These are phyloP conservation scores for Ganoderma multipileum DNA, from an alignment of 1,284 basidiomycete species.

Conservation along the genomic window DNA sequence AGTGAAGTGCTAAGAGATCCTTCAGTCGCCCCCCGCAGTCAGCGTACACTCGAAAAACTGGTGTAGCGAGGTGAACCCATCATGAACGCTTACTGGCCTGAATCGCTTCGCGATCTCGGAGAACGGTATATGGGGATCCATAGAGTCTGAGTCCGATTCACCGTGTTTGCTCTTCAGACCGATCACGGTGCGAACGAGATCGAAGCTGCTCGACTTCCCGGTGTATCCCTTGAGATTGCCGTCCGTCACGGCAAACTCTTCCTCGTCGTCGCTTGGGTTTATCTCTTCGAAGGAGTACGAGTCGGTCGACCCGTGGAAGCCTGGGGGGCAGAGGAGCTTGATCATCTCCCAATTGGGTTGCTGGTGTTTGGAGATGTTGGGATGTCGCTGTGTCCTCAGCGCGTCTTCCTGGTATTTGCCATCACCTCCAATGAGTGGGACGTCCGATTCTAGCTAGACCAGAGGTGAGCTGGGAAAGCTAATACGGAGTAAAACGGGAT, in stretches of 20 bases:
- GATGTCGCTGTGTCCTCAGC: neutral
- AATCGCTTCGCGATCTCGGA: neutral
- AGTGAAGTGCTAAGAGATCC: neutral
- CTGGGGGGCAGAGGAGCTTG: neutral
- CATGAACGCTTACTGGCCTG: neutral
- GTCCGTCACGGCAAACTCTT: constrained; percentile 42
- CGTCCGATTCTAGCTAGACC: neutral
- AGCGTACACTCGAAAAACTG: neutral
- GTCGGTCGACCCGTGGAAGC: neutral
- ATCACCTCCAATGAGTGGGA: neutral
- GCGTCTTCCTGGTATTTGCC: neutral
- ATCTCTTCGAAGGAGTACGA: constrained; percentile 33
- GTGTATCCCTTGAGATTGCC: constrained; percentile 60
- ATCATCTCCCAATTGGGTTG: neutral
- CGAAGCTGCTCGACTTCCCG: constrained; percentile 74
- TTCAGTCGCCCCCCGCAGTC: neutral
- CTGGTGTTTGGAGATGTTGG: neutral
- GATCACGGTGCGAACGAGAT: constrained; percentile 70
- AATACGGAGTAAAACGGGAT: neutral
- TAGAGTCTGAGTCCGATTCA: neutral
- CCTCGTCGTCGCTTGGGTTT: constrained; percentile 44
- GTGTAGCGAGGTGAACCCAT: too few species aligned
- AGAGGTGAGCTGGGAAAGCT: neutral
- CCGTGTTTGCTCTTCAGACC: constrained; percentile 56
- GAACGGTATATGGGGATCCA: neutral